These are phyloP conservation scores for Sporisorium reilianum DNA, from an alignment of 1,284 basidiomycete genomes.

Conservation along the genomic window DNA sequence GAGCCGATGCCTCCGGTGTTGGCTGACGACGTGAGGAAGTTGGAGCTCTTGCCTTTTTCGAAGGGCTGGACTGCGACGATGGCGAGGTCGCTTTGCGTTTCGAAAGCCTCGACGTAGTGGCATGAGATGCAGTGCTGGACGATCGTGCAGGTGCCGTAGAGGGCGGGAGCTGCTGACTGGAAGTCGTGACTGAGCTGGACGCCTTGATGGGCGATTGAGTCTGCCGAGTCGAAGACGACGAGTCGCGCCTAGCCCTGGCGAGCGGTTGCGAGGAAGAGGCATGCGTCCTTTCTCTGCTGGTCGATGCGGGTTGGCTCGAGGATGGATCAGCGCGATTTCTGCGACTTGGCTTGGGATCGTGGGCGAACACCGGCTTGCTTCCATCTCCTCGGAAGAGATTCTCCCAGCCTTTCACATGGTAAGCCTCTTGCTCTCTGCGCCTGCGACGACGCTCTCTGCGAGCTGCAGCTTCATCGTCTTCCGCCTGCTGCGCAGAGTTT, in stretches of 20 bases:
- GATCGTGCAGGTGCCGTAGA: slow-evolving; percentile 16
- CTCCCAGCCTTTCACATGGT: slow-evolving; percentile 38
- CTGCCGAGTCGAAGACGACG: background rate
- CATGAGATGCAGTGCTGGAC: background rate
- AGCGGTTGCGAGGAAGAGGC: background rate
- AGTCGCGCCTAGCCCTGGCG: background rate
- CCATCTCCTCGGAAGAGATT: slow-evolving; percentile 29
- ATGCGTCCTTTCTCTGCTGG: background rate
- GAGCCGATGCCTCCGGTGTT: background rate
- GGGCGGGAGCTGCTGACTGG: slow-evolving; percentile 5
- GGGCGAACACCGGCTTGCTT: slow-evolving; percentile 21
- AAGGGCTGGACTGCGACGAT: background rate
- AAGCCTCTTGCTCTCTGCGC: slow-evolving; percentile 27
- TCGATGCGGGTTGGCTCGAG: background rate
- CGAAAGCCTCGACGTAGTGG: background rate
- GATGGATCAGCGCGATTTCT: background rate
- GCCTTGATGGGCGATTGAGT: background rate
- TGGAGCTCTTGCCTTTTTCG: background rate
- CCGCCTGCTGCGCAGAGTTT: background rate
- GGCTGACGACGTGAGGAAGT: background rate
- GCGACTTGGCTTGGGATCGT: background rate
- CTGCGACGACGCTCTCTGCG: slow-evolving; percentile 25
- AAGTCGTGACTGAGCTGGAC: background rate
- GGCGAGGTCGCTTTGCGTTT: slow-evolving; percentile 30
- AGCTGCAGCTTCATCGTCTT: slow-evolving; percentile 11